Evolutionary conservation across 139 green algal genomes (phyloP).

Genomic region (Diplosphaera chodatii): DNA sequence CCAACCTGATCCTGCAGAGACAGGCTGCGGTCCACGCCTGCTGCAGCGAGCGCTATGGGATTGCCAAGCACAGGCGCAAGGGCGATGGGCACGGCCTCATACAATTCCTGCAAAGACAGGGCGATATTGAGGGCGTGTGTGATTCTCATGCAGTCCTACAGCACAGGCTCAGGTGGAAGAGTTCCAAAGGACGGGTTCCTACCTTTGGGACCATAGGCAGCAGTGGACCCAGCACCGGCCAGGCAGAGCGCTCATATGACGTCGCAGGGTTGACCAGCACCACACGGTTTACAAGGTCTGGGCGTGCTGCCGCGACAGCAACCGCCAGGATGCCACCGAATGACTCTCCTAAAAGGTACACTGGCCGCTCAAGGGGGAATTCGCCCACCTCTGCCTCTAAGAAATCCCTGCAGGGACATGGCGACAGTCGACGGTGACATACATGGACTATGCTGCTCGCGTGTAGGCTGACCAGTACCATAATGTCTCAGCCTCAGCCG

Average conservation of each 20-base stretch:
- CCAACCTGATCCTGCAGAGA: conserved; percentile 7
- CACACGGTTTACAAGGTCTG: conserved; percentile 36
- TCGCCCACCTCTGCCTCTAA: conserved; percentile 19
- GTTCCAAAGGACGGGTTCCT: background rate
- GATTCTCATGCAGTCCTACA: too few relatives aligned
- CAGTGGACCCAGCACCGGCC: conserved; percentile 62
- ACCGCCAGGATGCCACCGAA: conserved; percentile 80
- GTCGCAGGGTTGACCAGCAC: conserved; percentile 89
- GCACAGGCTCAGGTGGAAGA: too few relatives aligned
- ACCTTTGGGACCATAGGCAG: conserved; percentile 48
- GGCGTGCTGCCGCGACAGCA: conserved; percentile 41
- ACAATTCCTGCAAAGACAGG: conserved; percentile 35
- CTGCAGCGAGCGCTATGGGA: conserved; percentile 59
- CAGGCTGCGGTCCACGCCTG: conserved; percentile 20
- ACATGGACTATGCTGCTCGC: too few relatives aligned
- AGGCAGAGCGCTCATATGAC: conserved; percentile 57
- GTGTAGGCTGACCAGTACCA: too few relatives aligned
- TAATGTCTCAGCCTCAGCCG: too few relatives aligned
- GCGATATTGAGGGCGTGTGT: too few relatives aligned
- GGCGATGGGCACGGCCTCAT: conserved; percentile 63
- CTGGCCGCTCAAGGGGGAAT: conserved; percentile 40
- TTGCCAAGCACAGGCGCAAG: conserved; percentile 77
- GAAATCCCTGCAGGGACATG: conserved; percentile 15
- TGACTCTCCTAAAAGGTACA: conserved; percentile 86
- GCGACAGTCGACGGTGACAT: too few relatives aligned